Evolutionary conservation across 1,284 basidiomycete genomes (phyloP).

Genomic region (Inonotus hispidus): DNA sequence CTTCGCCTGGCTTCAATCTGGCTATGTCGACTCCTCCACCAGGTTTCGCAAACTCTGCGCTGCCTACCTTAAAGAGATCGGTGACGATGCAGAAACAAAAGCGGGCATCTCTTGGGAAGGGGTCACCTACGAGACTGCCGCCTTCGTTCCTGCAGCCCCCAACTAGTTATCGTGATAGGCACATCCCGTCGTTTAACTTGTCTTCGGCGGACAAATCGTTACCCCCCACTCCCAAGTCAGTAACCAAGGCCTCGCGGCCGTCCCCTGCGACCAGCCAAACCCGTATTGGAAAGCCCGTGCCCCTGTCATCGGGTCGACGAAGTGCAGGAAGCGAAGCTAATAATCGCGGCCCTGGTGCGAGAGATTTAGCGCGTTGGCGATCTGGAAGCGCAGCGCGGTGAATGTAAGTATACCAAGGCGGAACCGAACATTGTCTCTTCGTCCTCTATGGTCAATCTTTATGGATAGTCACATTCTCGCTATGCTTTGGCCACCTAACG

Average conservation of each 20-base stretch:
- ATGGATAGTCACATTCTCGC: constrained; percentile 3
- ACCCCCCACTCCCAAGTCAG: constrained; percentile 9
- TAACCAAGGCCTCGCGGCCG: not conserved
- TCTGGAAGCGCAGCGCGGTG: constrained; percentile 16
- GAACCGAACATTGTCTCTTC: not conserved
- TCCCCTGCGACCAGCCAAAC: constrained; percentile 18
- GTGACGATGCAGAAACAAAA: constrained; percentile 45
- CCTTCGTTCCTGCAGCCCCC: constrained; percentile 28
- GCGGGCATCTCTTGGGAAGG: constrained; percentile 54
- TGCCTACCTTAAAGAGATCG: constrained; percentile 51
- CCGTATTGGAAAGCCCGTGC: constrained; percentile 19
- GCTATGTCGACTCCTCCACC: constrained; percentile 60
- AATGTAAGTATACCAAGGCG: not conserved
- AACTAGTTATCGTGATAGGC: constrained; percentile 32
- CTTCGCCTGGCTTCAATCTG: constrained; percentile 71
- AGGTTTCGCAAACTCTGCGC: constrained; percentile 39
- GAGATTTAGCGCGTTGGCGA: constrained; percentile 9
- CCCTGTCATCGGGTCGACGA: constrained; percentile 14
- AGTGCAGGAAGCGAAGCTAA: constrained; percentile 12
- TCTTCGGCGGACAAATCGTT: constrained; percentile 15
- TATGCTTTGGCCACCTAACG: constrained; percentile 11
- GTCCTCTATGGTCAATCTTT: not conserved
- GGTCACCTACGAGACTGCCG: constrained; percentile 24
- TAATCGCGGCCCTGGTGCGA: not conserved
- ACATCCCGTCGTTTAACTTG: constrained; percentile 18